Base-by-base conservation (phyloP, 2,329 filamentous ascomycete genomes). In the Diplodia intermedia region DNA sequence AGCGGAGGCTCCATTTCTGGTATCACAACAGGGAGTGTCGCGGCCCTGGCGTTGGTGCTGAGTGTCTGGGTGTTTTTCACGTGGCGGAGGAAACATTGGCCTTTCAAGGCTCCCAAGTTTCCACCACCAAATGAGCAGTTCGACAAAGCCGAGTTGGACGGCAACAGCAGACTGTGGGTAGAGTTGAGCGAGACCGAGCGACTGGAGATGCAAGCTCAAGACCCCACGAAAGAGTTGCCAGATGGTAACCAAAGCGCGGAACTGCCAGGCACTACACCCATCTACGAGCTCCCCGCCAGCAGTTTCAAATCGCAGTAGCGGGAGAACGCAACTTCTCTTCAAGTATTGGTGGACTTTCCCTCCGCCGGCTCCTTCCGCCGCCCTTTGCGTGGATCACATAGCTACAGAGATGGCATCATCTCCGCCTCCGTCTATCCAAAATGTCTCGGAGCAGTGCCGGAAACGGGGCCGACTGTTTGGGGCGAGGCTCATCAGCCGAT, bases 381-480 rank as follows among this genome's bases (percentile, higher is more conserved):
- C 49, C 29, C n/a, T 29, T 15, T 29, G 49, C 31, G 14, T 43
- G 20, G 12, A 43, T 49, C 11, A 18, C 15, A 12, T 26, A 12
- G 20, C 29, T 1, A 12, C n/a, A 31, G 18, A 31, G 6, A 31
- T 14, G 8, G 26, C 29, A 33, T 33, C 57, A 62, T 62, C 20
- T 49, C 57, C 57, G 57, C n/a, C 57, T 33, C 36, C 40, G 40
- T 62, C 36, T 62, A 23, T 50, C 33, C 40, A 49, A 36, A 33
- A 62, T 62, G 57, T 62, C 57, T 62, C 57, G 57, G 57, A 23
- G 23, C 23, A 11, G 26, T 1, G 11, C 33, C n/a, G 31, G 54
- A 36, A 38, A 20, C 2, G 29, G 31, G 8, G 11, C 33, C 9
- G 54, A 36, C 0, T 18, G 29, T 8, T 29, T 15, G 53, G 11